Base-by-base conservation (phyloP, 768 basidiomycete species). In the Polyporus arcularius region DNA sequence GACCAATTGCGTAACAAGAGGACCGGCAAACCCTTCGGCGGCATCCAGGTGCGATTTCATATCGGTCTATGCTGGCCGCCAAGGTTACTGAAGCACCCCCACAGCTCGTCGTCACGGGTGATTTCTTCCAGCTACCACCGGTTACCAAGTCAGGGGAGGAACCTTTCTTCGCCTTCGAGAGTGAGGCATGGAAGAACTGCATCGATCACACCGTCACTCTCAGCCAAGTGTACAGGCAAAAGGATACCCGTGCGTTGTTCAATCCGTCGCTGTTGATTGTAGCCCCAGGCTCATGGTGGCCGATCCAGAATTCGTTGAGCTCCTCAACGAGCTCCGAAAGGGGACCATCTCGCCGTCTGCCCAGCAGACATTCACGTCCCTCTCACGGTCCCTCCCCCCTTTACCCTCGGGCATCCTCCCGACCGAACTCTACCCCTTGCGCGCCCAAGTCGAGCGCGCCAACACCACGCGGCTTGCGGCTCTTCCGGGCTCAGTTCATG, bases 271-370 rank as follows among this genome's bases (percentile, higher is more conserved):
- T 32, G 35, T 45, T 31, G 46, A 15, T 10, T 21, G 58, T 14
- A 50, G 32, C 40, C 31, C 47, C 9, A 21, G 16, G 16, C 49
- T 28, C 28, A 4, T 38, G 18, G 49, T 38, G 5, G 15, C 26
- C 28, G 43, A 5, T 18, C 52, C 35, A 89, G 88, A 77, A 31
- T 89, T 92, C 65, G 80, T 91, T 61, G 79, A 84, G 54, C 82
- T 90, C 71, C 73, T 93, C n/a, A 92, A 92, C 70, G 84, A 89
- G 70, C 84, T 90, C 74, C 83, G 90, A 30, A 82, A 81, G 48
- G 90, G 90, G 0, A 71, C 67, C 4, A 78, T 89, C 30, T 79
- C 82, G 0, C 62, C 71, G 0, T 69, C 74, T 0, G 82, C 85
- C 1, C 79, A 82, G 38, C 59, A 57, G 15, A 77, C 74, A 30